phyloP scores from a whole-genome alignment of 306 rosid genomes.

The Cucurbita pepo region DNA sequence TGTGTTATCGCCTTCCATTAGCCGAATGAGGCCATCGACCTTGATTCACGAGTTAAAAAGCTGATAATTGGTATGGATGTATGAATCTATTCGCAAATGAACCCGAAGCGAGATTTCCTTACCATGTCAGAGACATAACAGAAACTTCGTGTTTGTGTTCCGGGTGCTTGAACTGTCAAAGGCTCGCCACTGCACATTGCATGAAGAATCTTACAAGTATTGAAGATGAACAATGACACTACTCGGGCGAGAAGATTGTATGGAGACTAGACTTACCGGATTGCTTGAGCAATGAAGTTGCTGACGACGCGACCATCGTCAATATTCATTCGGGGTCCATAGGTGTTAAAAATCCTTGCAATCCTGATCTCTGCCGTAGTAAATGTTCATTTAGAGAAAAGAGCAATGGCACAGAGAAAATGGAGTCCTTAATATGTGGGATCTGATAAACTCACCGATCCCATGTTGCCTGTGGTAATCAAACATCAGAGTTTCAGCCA shows the following conservation, averaged over 20 bases:
- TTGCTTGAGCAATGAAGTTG: conserved; percentile 93
- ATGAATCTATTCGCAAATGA: neutral
- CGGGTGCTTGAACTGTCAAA: conserved; percentile 41
- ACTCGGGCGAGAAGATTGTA: neutral
- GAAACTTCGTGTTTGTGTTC: conserved; percentile 40
- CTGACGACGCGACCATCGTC: conserved; percentile 98
- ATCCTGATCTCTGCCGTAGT: conserved; percentile 50
- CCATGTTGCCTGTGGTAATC: conserved; percentile 99
- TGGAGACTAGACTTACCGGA: conserved; percentile 41
- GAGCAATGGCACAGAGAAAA: neutral
- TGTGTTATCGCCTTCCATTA: conserved; percentile 34
- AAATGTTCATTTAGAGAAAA: neutral
- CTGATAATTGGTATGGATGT: neutral
- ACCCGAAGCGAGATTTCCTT: neutral
- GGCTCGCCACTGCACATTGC: conserved; percentile 40
- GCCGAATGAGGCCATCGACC: conserved; percentile 43
- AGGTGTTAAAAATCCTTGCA: conserved; percentile 94
- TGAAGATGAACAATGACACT: neutral
- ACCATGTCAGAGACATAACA: conserved; percentile 50
- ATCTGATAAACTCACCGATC: conserved; percentile 28
- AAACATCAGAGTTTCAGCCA: conserved; percentile 96
- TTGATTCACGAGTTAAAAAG: neutral
- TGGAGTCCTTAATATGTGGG: neutral
- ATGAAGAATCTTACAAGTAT: neutral
- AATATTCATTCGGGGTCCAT: conserved; percentile 98